Base-by-base conservation (phyloP, 768 basidiomycete genomes). In the Trametes sanguinea region DNA sequence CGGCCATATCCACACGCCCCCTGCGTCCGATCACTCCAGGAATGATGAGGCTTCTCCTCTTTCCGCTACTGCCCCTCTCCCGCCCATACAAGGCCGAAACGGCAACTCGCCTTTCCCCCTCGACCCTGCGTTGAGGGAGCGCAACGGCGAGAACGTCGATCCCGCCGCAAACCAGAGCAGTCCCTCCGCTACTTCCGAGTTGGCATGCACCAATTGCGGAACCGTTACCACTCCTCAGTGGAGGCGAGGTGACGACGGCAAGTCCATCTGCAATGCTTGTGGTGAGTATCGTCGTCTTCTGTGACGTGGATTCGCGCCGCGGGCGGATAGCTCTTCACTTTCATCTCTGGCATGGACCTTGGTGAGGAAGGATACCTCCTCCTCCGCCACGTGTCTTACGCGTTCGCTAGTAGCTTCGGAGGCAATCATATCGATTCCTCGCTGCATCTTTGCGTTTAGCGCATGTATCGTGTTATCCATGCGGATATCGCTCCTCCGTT, bases 251-350 rank as follows among this genome's bases (percentile, higher is more conserved):
- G 78, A 81, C 46, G 85, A 90, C 68, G 93, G 92, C 60, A 91
- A 89, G 74, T 83, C 87, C 51, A 84, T 94, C 71, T 95, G 93
- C 79, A 94, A 94, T 74, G 89, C 90, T 54, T 94, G 93, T 75
- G 93, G 92, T 94, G 73, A 83, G 91, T 64, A 70, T 72, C 35
- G 35, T 37, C 70, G 68, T 70, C 74, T 75, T 72, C 70, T 71
- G 72, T 68, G 69, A 60, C 58, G 61, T 54, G 47, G 32, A 33
- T 46, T 16, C 22, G 16, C 44, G n/a, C 55, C 55, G 55, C 51
- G n/a, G 44, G 33, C 7, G 6, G 57, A 54, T 69, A 70, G 71
- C 70, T 67, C 75, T 69, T 65, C 64, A 55, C 51, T 63, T 66
- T 69, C 65, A 66, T 69, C 64, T 62, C 48, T 62, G 17, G 52